Evolutionary conservation across 495 filamentous ascomycete genomes (phyloP).

Genomic region (Lepidopterella palustris): DNA sequence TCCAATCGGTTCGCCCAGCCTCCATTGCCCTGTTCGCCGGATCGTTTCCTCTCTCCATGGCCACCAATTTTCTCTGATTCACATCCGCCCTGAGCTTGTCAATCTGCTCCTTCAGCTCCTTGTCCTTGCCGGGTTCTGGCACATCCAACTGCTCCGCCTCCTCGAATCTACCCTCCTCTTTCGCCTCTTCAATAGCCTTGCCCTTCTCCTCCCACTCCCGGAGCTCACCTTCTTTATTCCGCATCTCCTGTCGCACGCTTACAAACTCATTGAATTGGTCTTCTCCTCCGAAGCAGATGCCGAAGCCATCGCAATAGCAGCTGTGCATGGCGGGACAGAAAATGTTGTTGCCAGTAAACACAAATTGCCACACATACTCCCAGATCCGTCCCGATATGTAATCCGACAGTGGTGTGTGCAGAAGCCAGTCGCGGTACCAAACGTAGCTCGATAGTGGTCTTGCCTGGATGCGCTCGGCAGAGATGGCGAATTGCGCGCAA

Average conservation of each 20-base stretch:
- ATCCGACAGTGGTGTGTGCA: constrained; percentile 56
- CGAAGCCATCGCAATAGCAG: constrained; percentile 74
- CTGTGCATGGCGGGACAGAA: constrained; percentile 59
- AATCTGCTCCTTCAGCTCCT: constrained; percentile 36
- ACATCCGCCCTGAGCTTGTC: constrained; percentile 36
- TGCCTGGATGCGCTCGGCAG: constrained; percentile 39
- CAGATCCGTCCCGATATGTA: constrained; percentile 64
- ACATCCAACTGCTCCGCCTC: constrained; percentile 37
- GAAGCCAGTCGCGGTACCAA: constrained; percentile 62
- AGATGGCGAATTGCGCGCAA: constrained; percentile 61
- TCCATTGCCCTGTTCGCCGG: constrained; percentile 47
- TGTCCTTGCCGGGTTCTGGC: constrained; percentile 37
- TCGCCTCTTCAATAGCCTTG: constrained; percentile 27
- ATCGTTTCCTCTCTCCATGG: constrained; percentile 47
- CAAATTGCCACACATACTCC: constrained; percentile 70
- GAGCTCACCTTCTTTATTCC: constrained; percentile 45
- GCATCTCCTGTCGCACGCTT: constrained; percentile 37
- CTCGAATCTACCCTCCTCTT: constrained; percentile 34
- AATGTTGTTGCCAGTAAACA: constrained; percentile 53
- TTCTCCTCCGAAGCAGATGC: constrained; percentile 65
- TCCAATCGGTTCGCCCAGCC: constrained; percentile 45
- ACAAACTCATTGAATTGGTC: constrained; percentile 47
- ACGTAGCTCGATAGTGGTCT: constrained; percentile 56
- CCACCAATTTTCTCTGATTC: constrained; percentile 38
- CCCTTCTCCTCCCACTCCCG: constrained; percentile 42